Evolutionary conservation across 2,329 filamentous ascomycete species (phyloP).

Genomic region (Penicillium corylophilum): DNA sequence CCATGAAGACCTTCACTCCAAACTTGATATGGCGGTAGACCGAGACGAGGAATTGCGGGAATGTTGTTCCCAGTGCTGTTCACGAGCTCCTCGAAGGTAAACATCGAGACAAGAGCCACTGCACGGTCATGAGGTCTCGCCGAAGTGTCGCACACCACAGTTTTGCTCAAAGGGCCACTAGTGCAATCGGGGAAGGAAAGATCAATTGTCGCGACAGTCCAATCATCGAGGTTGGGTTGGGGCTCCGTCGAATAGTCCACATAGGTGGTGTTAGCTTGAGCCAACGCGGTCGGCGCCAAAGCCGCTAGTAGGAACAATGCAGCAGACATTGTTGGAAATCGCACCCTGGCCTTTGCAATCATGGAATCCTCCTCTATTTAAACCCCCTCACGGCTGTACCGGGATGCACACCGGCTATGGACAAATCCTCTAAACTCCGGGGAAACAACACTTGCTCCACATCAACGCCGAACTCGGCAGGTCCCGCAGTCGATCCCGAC

Average conservation of each 20-base stretch:
- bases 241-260: conserved; percentile 27
- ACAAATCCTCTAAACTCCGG: not conserved
- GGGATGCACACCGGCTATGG: conserved; percentile 1
- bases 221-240: conserved; percentile 25
- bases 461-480: conserved; percentile 16
- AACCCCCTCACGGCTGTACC: not conserved
- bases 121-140: conserved; percentile 43
- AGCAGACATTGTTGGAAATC: conserved; percentile 17
- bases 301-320: conserved; percentile 20
- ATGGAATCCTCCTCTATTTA: not conserved
- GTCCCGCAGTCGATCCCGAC: conserved; percentile 23
- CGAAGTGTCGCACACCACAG: conserved; percentile 52
- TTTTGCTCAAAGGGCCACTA: conserved; percentile 51
- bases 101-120: conserved; percentile 50
- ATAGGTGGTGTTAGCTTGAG: conserved; percentile 29
- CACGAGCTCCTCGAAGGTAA: conserved; percentile 56
- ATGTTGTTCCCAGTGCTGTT: conserved; percentile 52
- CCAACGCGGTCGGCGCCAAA: conserved; percentile 21
- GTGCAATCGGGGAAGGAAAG: conserved; percentile 51
- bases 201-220: conserved; percentile 20
- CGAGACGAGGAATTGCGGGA: conserved; percentile 56
- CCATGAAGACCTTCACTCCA: conserved; percentile 63
- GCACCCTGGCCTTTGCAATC: not conserved
- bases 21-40: conserved; percentile 59
- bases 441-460: conserved; percentile 11